A percentile compares a stretch with the other conserved stretches of the same genome.
These are phyloP conservation scores for Sporothrix variecibatus DNA, from an alignment of 2,329 filamentous ascomycete species.

Conservation along the genomic window DNA sequence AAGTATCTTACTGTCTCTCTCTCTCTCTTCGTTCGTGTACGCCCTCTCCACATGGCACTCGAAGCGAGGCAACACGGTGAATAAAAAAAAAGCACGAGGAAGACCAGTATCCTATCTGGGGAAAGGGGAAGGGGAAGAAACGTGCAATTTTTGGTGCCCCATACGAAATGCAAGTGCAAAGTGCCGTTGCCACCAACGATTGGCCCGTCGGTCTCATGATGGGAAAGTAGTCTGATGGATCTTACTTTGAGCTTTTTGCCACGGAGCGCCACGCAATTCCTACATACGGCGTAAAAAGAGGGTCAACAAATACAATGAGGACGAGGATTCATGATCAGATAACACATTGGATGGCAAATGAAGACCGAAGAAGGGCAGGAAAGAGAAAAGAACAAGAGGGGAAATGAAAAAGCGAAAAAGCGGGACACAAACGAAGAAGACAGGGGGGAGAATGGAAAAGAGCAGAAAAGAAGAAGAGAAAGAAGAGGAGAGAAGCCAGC, in stretches of 20 bases:
- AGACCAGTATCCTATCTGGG: neutral
- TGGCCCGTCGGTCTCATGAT: neutral
- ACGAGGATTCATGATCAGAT: neutral
- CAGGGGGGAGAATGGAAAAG: neutral
- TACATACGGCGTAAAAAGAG: neutral
- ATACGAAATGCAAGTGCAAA: neutral
- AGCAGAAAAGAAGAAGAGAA: neutral
- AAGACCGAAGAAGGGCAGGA: neutral
- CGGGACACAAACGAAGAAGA: neutral
- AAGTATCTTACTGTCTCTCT: no score
- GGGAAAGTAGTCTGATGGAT: neutral
- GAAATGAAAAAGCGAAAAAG: neutral
- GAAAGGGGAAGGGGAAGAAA: neutral
- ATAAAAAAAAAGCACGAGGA: neutral
- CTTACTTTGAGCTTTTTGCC: neutral
- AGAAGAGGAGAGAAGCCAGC: neutral
- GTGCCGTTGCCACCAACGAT: neutral
- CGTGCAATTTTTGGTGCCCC: neutral
- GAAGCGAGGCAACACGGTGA: neutral
- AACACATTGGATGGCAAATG: neutral
- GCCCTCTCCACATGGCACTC: neutral
- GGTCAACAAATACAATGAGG: neutral
- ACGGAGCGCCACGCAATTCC: neutral
- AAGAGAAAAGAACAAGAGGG: neutral
- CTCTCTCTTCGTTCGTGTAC: neutral